These are phyloP conservation scores for Penicillium concentricum DNA, from an alignment of 2,329 filamentous ascomycete species.

Conservation along the genomic window DNA sequence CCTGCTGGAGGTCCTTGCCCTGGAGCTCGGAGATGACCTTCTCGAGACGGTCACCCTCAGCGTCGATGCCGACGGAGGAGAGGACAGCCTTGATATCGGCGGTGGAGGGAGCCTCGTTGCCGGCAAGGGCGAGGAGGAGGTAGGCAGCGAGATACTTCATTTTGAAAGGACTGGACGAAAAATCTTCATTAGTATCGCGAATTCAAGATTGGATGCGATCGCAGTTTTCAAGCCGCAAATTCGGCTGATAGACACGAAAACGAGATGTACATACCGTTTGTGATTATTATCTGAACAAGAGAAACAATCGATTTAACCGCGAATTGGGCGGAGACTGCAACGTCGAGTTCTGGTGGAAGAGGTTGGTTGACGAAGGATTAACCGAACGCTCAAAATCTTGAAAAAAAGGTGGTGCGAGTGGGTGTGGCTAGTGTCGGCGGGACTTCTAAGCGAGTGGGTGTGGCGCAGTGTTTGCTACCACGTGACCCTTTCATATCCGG, in stretches of 20 bases:
- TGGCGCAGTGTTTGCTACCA: slow-evolving; percentile 26
- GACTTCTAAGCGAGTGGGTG: slow-evolving; percentile 38
- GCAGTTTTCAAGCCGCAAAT: background rate
- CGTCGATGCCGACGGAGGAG: slow-evolving; percentile 91
- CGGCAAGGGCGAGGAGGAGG: slow-evolving; percentile 92
- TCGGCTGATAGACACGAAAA: background rate
- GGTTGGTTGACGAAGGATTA: slow-evolving; percentile 34
- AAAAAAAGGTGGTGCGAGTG: slow-evolving; percentile 42
- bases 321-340: slow-evolving; percentile 97
- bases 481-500: slow-evolving; percentile 26
- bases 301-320: slow-evolving; percentile 99
- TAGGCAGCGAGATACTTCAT: slow-evolving; percentile 99
- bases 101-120: slow-evolving; percentile 84
- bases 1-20: slow-evolving; percentile 77
- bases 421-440: slow-evolving; percentile 36
- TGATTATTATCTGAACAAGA: slow-evolving; percentile 48
- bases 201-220: slow-evolving; percentile 10
- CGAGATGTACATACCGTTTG: slow-evolving; percentile 26
- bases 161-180: slow-evolving; percentile 53
- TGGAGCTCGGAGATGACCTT: slow-evolving; percentile 78
- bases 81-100: slow-evolving; percentile 85
- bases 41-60: slow-evolving; percentile 79
- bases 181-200: slow-evolving; percentile 20
- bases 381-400: slow-evolving; percentile 28
- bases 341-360: slow-evolving; percentile 73